Conservation (phyloP, 768 basidiomycete genomes). For the Boletus rubescentipes region DNA sequence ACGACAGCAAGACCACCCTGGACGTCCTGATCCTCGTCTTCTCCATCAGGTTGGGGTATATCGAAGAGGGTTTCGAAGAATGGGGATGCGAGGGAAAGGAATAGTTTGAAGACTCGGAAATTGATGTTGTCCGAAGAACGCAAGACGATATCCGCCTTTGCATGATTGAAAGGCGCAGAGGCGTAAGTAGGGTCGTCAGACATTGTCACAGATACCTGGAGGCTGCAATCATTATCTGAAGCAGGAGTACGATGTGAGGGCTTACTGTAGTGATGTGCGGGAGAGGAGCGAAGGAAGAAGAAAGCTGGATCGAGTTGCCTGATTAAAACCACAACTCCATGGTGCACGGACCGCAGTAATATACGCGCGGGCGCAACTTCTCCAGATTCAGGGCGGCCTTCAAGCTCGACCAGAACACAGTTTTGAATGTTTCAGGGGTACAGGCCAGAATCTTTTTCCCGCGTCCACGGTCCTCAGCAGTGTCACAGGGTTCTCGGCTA, state of each 20-base stretch:
- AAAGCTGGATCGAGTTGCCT: no score
- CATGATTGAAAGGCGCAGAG: slow-evolving; percentile 14
- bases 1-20: slow-evolving; percentile 20
- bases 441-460: no score
- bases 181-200: slow-evolving; percentile 4
- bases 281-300: background rate
- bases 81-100: slow-evolving; percentile 26
- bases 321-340: background rate
- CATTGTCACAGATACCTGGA: background rate
- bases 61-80: slow-evolving; percentile 35
- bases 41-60: slow-evolving; percentile 24
- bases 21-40: slow-evolving; percentile 8
- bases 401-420: no score
- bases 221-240: background rate
- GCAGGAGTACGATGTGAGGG: no score
- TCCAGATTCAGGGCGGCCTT: no score
- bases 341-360: background rate
- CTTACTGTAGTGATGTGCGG: background rate
- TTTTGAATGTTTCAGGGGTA: no score
- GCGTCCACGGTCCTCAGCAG: no score
- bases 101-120: no score
- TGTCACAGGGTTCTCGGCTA: no score
- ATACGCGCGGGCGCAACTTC: no score
- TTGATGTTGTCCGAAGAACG: no score
- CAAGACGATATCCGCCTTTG: slow-evolving; percentile 18